Conservation (phyloP, 2,329 filamentous ascomycete species). For the Scedosporium aurantiacum region DNA sequence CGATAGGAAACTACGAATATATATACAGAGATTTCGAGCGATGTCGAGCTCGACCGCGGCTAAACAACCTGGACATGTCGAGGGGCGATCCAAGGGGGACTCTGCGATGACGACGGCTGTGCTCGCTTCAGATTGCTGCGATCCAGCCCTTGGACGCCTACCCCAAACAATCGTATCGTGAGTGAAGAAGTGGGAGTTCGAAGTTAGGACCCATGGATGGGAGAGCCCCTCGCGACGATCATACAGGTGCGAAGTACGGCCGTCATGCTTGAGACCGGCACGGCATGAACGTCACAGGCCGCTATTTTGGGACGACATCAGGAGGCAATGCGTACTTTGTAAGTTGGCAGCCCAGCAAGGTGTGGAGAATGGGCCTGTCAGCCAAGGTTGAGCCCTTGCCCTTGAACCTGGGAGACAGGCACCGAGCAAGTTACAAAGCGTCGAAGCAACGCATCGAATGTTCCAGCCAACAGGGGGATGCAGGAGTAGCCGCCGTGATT, state of each 20-base stretch:
- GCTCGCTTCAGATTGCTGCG: not conserved
- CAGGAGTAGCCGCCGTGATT: not conserved
- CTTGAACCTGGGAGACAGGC: not conserved
- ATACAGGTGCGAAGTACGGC: slow-evolving; percentile 1
- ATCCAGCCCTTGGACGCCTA: not conserved
- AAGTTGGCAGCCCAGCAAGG: not conserved
- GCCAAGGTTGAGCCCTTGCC: not conserved
- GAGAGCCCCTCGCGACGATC: slow-evolving; percentile 3
- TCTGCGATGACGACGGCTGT: not conserved
- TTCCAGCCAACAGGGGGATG: not conserved
- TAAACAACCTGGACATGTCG: not conserved
- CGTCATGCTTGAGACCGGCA: slow-evolving; percentile 3
- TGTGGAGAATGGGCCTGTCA: not conserved
- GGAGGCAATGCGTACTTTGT: not conserved
- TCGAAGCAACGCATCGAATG: not conserved
- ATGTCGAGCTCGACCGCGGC: not conserved
- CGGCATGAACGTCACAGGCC: slow-evolving; percentile 5
- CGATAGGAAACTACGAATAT: slow-evolving; percentile 2
- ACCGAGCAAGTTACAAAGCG: not conserved
- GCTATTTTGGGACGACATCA: slow-evolving; percentile 3
- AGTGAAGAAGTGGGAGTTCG: not conserved
- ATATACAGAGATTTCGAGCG: not conserved
- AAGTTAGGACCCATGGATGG: not conserved
- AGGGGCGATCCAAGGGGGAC: not conserved
- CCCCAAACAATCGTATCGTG: not conserved